Percentiles rank a stretch among this genome's conserved stretches.
phyloP scores from a whole-genome alignment of 2,329 filamentous ascomycete species.

The Exophiala aquamarina region DNA sequence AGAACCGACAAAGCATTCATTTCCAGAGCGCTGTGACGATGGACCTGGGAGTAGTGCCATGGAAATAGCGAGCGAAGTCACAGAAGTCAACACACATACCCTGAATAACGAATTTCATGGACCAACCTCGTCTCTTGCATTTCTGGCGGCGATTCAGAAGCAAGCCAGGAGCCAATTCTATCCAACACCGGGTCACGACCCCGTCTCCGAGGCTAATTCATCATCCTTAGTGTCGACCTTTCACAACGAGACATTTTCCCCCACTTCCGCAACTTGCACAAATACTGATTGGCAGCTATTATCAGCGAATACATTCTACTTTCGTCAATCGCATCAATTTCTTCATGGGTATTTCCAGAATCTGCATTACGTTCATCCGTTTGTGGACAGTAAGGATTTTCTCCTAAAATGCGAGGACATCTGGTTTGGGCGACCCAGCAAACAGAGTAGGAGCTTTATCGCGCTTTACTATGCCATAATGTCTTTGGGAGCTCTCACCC shows the following conservation, averaged over 20 bases:
- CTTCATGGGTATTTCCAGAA: slow-evolving; percentile 50
- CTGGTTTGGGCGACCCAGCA: slow-evolving; percentile 38
- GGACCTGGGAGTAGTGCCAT: not conserved
- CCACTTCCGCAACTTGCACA: slow-evolving; percentile 12
- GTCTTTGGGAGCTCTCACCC: slow-evolving; percentile 38
- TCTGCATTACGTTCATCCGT: slow-evolving; percentile 50
- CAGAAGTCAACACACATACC: slow-evolving; percentile 47
- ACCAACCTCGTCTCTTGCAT: slow-evolving; percentile 47
- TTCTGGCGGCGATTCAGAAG: slow-evolving; percentile 41
- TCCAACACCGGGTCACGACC: slow-evolving; percentile 25
- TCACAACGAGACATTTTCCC: slow-evolving; percentile 49
- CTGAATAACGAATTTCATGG: slow-evolving; percentile 49
- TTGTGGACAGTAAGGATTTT: slow-evolving; percentile 48
- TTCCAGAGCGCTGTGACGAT: no score
- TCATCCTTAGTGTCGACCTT: slow-evolving; percentile 45
- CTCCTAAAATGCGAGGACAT: slow-evolving; percentile 43
- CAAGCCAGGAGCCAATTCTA: slow-evolving; percentile 20
- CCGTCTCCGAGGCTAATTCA: slow-evolving; percentile 29
- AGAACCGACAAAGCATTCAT: no score
- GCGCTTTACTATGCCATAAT: slow-evolving; percentile 49
- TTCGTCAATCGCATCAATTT: slow-evolving; percentile 46
- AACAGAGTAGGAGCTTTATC: slow-evolving; percentile 42
- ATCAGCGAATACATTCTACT: slow-evolving; percentile 39
- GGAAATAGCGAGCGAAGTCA: slow-evolving; percentile 38
- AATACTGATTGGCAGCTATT: slow-evolving; percentile 26